Percentiles rank a stretch among this genome's conserved stretches.
Evolutionary conservation across 129 eudicot genomes (phyloP).

Genomic region (Arctium minus): DNA sequence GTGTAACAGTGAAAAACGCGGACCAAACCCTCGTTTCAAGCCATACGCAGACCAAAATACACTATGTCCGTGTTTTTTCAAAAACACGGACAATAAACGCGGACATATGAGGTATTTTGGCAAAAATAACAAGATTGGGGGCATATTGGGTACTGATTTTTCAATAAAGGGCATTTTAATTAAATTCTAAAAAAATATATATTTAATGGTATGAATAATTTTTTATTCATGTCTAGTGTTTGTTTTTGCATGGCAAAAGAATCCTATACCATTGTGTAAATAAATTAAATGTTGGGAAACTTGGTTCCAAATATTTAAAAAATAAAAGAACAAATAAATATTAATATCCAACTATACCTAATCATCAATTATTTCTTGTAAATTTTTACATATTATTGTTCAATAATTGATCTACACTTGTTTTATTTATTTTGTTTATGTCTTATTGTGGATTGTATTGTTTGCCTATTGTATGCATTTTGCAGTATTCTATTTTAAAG

Average conservation of each 20-base stretch:
- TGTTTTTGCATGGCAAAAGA: constrained; percentile 15
- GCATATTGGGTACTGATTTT: too few species aligned
- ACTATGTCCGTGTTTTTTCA: too few species aligned
- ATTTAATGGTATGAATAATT: neutral
- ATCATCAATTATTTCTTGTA: constrained; percentile 12
- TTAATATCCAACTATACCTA: constrained; percentile 21
- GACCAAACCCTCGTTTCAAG: too few species aligned
- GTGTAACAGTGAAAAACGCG: too few species aligned
- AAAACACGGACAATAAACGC: too few species aligned
- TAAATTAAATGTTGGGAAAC: neutral
- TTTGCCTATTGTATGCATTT: neutral
- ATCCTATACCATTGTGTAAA: constrained; percentile 1
- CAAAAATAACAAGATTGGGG: too few species aligned
- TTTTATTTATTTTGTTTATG: neutral
- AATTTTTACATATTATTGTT: neutral
- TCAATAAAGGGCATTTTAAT: too few species aligned
- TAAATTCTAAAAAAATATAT: too few species aligned
- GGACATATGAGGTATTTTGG: too few species aligned
- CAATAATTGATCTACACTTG: constrained; percentile 15
- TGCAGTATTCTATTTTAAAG: neutral
- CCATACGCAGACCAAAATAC: too few species aligned
- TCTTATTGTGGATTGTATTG: neutral
- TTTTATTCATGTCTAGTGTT: neutral
- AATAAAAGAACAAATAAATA: neutral
- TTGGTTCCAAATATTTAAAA: neutral